A percentile compares a stretch with the other conserved stretches of the same genome.
phyloP scores from a whole-genome alignment of 805 yeast genomes.

The Suhomyces emberorum region DNA sequence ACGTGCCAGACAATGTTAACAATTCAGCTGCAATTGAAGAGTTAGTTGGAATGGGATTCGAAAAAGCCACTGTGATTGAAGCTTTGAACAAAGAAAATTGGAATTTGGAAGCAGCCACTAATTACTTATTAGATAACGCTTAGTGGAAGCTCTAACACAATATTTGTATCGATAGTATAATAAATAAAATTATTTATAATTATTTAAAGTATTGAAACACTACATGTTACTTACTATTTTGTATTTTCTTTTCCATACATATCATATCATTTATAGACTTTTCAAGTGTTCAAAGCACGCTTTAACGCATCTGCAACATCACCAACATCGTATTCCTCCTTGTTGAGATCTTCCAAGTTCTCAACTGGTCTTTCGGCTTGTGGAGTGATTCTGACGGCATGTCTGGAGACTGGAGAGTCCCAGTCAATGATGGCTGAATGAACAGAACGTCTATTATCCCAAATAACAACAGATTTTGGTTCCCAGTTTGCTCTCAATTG shows the following conservation, averaged over 20 bases:
- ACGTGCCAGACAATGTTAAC: conserved; percentile 4
- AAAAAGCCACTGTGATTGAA: conserved; percentile 55
- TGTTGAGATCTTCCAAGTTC: conserved; percentile 35
- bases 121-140: conserved; percentile 72
- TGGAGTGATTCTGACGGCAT: conserved; percentile 35
- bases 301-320: conserved; percentile 30
- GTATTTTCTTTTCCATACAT: too few species aligned
- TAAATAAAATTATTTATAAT: conserved; percentile 2
- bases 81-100: conserved; percentile 71
- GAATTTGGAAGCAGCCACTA: conserved; percentile 85
- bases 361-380: conserved; percentile 40
- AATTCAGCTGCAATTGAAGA: conserved; percentile 59
- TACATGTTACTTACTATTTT: background rate
- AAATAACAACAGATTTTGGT: conserved; percentile 33
- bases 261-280: too few species aligned
- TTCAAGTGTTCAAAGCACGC: conserved; percentile 9
- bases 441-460: conserved; percentile 35
- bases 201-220: background rate
- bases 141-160: too few species aligned
- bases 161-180: conserved; percentile 1
- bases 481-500: conserved; percentile 38
- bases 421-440: conserved; percentile 36
- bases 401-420: conserved; percentile 34
- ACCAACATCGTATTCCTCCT: conserved; percentile 32
- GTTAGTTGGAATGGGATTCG: conserved; percentile 87